Evolutionary conservation across 2,329 filamentous ascomycete species (phyloP), one percentile per base, ranked within the genome.

Genomic region (Penicillium italicum): DNA sequence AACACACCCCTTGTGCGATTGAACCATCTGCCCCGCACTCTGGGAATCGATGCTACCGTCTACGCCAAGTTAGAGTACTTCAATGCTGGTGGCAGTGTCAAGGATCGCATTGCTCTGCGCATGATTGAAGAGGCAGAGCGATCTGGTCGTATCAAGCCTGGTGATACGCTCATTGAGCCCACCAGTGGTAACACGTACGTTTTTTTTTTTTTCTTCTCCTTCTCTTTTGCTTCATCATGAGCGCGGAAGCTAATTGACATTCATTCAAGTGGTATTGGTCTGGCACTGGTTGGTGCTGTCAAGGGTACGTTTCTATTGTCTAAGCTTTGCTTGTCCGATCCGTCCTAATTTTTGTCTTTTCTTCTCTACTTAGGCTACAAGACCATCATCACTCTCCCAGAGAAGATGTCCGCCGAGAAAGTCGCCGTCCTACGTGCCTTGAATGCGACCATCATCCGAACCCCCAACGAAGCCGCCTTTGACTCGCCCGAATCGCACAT

Each of bases 331-430:
- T 50, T 44, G 30, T 22, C 20, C 4, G 47, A 33, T 40, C 3
- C n/a, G n/a, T 41, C 16, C 46, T 47, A 34, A 45, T 38, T 7
- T 7, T 33, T 11, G 14, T 30, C 34, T 37, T 16, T 20, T 28
- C 2, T 30, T 38, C 20, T 43, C 30, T 20, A n/a, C 18, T 18
- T 37, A 76, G 75, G 92, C 63, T 99, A 97, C 82, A 93, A 93
- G 77, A 95, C 92, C 38, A 97, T 99, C 77, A 99, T 99, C 74
- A 99, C 94, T 11, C 85, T 99, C 43, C 94, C 94, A 49, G 94
- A 99, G 79, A 99, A 99, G 82, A 99, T 99, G 94, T 97, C 91
- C 1, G 89, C 91, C 45, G 94, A 99, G 77, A 99, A 99, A 77
- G 94, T 99, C 37, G 89, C 93, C 2, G 94, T 99, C 28, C 82